phyloP scores from a whole-genome alignment of 345 rosid genomes.

The Eutrema yunnanense region DNA sequence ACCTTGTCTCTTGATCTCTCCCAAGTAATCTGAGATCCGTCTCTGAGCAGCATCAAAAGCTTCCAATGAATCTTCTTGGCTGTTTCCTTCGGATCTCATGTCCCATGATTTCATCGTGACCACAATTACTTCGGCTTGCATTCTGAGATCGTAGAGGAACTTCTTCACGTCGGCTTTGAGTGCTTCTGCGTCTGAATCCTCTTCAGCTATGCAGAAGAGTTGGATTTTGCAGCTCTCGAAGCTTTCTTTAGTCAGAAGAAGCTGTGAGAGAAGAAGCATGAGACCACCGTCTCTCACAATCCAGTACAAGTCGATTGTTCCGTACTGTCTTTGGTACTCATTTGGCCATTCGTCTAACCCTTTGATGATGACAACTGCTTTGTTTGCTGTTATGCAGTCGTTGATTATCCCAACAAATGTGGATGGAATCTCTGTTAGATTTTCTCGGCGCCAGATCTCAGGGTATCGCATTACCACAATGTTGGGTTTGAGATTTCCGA shows the following conservation, averaged over 20 bases:
- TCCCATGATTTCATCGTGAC: constrained; percentile 97
- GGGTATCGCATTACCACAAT: constrained; percentile 98
- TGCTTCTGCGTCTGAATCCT: constrained; percentile 89
- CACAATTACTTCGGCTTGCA: constrained; percentile 98
- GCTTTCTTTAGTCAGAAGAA: constrained; percentile 96
- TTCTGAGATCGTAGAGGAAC: constrained; percentile 92
- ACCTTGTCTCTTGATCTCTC: constrained; percentile 53
- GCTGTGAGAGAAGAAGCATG: constrained; percentile 98
- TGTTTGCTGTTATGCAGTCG: constrained; percentile 95
- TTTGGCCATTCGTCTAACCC: constrained; percentile 99
- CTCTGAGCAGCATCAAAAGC: constrained; percentile 71
- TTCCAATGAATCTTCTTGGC: constrained; percentile 68
- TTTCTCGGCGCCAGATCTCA: constrained; percentile 98
- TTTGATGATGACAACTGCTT: constrained; percentile 96
- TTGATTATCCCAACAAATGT: constrained; percentile 89
- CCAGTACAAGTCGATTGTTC: constrained; percentile 98
- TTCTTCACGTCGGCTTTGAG: constrained; percentile 96
- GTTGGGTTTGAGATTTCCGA: constrained; percentile 96
- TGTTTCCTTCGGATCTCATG: constrained; percentile 46
- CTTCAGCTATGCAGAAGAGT: constrained; percentile 97
- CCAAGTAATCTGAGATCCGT: constrained; percentile 58
- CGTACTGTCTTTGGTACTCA: constrained; percentile 92
- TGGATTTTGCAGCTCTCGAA: constrained; percentile 98
- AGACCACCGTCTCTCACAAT: constrained; percentile 98
- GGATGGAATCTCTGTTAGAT: constrained; percentile 82